Conservation (phyloP, 2,329 filamentous ascomycete species). For the Zalaria sp. region DNA sequence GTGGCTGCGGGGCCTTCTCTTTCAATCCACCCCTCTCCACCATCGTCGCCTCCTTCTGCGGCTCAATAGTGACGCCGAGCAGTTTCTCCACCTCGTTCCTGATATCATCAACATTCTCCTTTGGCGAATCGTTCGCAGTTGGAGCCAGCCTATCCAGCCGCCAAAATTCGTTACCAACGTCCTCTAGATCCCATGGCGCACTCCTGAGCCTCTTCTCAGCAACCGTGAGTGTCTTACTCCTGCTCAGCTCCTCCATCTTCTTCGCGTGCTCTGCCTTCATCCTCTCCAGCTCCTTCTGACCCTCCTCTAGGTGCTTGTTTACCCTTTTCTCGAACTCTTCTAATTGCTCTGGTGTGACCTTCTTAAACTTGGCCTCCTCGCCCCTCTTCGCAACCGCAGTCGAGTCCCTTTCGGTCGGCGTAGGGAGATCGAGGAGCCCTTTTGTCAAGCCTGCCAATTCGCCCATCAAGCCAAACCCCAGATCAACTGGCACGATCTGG, state of each 20-base stretch:
- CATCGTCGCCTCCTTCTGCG: slow-evolving; percentile 13
- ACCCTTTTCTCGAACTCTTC: slow-evolving; percentile 75
- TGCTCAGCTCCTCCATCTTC: slow-evolving; percentile 60
- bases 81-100: slow-evolving; percentile 58
- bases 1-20: slow-evolving; percentile 9
- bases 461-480: slow-evolving; percentile 67
- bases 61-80: slow-evolving; percentile 49
- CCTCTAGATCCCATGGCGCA: slow-evolving; percentile 41
- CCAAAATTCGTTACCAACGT: slow-evolving; percentile 47
- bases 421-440: slow-evolving; percentile 61
- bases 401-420: slow-evolving; percentile 7
- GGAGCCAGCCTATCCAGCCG: slow-evolving; percentile 41
- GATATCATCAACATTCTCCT: slow-evolving; percentile 55
- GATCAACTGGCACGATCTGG: slow-evolving; percentile 75
- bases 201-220: slow-evolving; percentile 65
- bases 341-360: slow-evolving; percentile 60
- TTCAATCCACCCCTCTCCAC: slow-evolving; percentile 21
- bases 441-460: slow-evolving; percentile 70
- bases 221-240: slow-evolving; percentile 52
- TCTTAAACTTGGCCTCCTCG: slow-evolving; percentile 18
- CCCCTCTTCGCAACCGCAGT: slow-evolving; percentile 16
- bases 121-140: slow-evolving; percentile 16
- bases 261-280: slow-evolving; percentile 69
- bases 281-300: slow-evolving; percentile 68
- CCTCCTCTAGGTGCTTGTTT: slow-evolving; percentile 54